A percentile compares a stretch with the other conserved stretches of the same genome.
These are phyloP conservation scores for Entrophospora sp. DNA, from an alignment of 192 early-diverging fungal species.

Conservation along the genomic window DNA sequence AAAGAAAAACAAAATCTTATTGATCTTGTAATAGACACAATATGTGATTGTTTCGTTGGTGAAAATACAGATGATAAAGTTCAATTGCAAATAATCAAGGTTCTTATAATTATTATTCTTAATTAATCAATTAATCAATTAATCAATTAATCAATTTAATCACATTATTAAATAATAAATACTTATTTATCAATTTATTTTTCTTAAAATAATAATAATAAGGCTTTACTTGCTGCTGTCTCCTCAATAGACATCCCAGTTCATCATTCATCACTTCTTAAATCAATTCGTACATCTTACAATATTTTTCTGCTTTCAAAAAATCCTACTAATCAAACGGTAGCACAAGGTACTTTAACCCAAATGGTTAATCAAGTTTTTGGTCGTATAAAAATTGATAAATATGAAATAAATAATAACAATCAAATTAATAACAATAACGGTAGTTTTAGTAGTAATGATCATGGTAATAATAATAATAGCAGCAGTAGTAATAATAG, in stretches of 20 bases:
- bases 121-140: not conserved
- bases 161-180: not conserved
- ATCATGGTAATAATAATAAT: not conserved
- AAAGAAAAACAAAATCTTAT: slow-evolving; percentile 41
- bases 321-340: slow-evolving; percentile 64
- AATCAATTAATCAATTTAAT: not conserved
- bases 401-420: not conserved
- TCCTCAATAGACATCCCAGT: slow-evolving; percentile 57
- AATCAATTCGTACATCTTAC: slow-evolving; percentile 75
- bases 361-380: slow-evolving; percentile 86
- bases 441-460: not conserved
- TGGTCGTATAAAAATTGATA: slow-evolving; percentile 42
- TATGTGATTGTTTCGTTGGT: slow-evolving; percentile 71
- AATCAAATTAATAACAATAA: not conserved
- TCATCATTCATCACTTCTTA: slow-evolving; percentile 66
- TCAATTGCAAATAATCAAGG: slow-evolving; percentile 86
- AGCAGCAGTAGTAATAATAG: not conserved
- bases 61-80: slow-evolving; percentile 78
- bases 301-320: slow-evolving; percentile 81
- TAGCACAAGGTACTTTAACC: slow-evolving; percentile 79
- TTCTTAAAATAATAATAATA: not conserved
- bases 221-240: slow-evolving; percentile 77
- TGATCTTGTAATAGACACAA: slow-evolving; percentile 62
- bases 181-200: not conserved
- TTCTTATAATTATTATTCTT: slow-evolving; percentile 18